Base-by-base conservation (phyloP, 495 filamentous ascomycete species). In the Neurospora sp. region DNA sequence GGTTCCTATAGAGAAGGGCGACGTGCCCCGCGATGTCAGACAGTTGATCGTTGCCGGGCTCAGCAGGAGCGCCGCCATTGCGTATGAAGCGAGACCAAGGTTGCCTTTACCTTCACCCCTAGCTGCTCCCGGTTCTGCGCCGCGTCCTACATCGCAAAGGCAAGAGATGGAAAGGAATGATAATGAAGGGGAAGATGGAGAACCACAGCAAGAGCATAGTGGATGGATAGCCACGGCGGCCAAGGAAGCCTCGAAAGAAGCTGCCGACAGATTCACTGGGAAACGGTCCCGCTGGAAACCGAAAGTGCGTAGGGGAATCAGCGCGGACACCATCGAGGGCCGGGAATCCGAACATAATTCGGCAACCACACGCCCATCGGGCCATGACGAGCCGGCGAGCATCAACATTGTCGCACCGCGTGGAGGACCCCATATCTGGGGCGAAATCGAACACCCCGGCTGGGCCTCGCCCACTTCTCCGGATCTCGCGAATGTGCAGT, bases 1-100 rank as follows among this genome's bases (percentile, higher is more conserved):
- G 87, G 88, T 96, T 7, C 93, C 93, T 10, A 82, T 96, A 69
- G 93, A 93, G 77, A 91, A 92, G 74, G 92, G 92, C 69, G 89
- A 93, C 77, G 83, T 97, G 35, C 87, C 86, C 35, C 89, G 89
- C 77, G 88, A 87, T 61, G 92, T 97, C 39, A 83, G 91, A 74
- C 85, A 89, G 69, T 88, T 96, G 82, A 91, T 99, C 65, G 85
- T 85, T 39, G 88, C 89, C 72, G 87, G 89, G 47, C 84, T 96
- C 38, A 85, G 87, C 71, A 83, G 91, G 73, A 97, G 93, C 78
- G 91, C 93, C 14, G 86, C 91, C n/a, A 88, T 98, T 71, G 90
- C 95, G 4, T 94, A 90, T 81, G 90, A 92, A 71, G 88, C 90
- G 16, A 80, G 87, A 39, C 96, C 96, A n/a, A 83, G 92, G 27